Conservation (phyloP, 805 yeast species). For the Ogataea zsoltii region DNA sequence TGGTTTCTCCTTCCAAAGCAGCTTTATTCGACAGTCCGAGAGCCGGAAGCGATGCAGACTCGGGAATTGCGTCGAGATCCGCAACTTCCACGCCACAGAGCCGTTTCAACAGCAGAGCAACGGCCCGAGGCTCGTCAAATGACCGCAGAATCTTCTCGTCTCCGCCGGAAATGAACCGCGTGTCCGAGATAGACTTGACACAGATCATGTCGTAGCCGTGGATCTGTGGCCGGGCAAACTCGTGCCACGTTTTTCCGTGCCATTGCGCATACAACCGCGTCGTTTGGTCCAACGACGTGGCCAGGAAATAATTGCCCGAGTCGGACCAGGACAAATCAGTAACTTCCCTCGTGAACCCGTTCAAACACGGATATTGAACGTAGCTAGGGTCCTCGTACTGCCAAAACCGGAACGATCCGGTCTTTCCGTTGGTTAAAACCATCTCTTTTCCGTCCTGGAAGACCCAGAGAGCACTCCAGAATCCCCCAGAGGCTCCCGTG, state of each 20-base stretch:
- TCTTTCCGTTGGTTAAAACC: conserved; percentile 81
- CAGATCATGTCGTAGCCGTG: conserved; percentile 98
- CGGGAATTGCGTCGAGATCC: conserved; percentile 53
- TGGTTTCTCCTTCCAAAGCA: conserved; percentile 48
- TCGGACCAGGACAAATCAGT: conserved; percentile 80
- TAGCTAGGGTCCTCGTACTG: conserved; percentile 29
- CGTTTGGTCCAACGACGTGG: conserved; percentile 92
- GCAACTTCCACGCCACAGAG: conserved; percentile 48
- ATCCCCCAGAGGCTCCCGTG: conserved; percentile 84
- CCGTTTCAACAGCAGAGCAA: conserved; percentile 58
- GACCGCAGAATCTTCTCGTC: conserved; percentile 92
- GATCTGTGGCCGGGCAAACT: conserved; percentile 94
- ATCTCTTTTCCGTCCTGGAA: conserved; percentile 39
- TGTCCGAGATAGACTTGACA: conserved; percentile 56
- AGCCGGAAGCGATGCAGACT: conserved; percentile 88
- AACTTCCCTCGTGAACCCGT: conserved; percentile 75
- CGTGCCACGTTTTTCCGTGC: conserved; percentile 69
- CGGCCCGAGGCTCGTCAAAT: conserved; percentile 83
- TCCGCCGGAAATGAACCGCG: conserved; percentile 86
- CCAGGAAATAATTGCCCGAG: conserved; percentile 63
- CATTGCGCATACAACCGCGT: conserved; percentile 79
- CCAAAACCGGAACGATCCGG: conserved; percentile 93
- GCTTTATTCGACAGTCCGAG: conserved; percentile 93
- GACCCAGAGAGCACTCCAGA: conserved; percentile 72
- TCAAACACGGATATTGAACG: conserved; percentile 51